Evolutionary conservation across 495 filamentous ascomycete genomes (phyloP), one percentile per base, ranked within the genome.

Genomic region (Thozetella sp.): DNA sequence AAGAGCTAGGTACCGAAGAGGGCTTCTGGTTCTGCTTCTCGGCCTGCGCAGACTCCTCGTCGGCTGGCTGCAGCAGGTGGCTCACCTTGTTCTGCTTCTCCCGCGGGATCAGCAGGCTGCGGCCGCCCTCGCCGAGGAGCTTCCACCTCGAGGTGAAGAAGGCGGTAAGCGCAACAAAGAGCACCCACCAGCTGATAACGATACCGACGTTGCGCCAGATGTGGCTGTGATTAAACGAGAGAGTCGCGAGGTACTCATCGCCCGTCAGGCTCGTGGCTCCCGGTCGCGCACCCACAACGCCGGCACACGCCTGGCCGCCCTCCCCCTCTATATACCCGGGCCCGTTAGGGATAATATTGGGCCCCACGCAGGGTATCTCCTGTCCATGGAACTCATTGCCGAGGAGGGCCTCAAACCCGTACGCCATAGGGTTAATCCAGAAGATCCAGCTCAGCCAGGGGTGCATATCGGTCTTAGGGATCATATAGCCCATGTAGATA

Each of bases 401-500:
- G 72, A 92, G 81, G 6, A 92, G 60, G 9, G 77, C 84, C 73
- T 91, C 92, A 53, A 92, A 93, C 2, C 80, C 86, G 61, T 95
- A 96, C 34, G 85, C 84, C 6, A 96, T 81, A 0, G 92, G 93
- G 62, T 96, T 93, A 53, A 95, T 82, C 82, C 86, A 93, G 2
- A 82, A 81, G 10, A 97, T 77, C 93, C 92, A 97, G 53, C 83
- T 81, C 52, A 93, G 87, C 90, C 90, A 96, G 0, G 89, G 86
- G 55, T 86, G 84, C 91, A 95, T 93, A 56, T 88, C 82, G 43
- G 73, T 78, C 0, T 83, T 84, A 2, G 90, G 89, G 40, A 96
- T 90, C 10, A 91, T 72, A 68, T 89, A 97, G 25, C 92, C 92
- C 13, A 90, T 93, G 67, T 94, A 97, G 3, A 96, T 88, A 53